phyloP scores from a whole-genome alignment of 139 green algal genomes.

The Coelastrella sp. region DNA sequence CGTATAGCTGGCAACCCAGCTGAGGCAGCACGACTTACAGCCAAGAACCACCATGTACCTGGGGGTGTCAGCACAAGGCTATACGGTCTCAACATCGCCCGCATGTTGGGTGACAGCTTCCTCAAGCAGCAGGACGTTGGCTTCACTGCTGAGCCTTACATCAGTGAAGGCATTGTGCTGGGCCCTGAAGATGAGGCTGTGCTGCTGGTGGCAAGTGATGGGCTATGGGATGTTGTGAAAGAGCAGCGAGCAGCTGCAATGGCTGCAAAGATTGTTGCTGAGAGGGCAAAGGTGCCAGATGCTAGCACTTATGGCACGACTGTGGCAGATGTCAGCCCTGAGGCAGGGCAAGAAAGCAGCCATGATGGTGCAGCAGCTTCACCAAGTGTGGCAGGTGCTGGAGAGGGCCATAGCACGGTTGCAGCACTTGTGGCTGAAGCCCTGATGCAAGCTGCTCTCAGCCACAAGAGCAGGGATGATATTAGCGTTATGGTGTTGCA shows the following conservation, averaged over 20 bases:
- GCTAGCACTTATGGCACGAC: not conserved
- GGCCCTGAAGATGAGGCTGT: slow-evolving; percentile 27
- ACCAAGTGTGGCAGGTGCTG: not conserved
- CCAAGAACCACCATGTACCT: slow-evolving; percentile 20
- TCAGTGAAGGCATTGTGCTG: slow-evolving; percentile 38
- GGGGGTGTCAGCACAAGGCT: not conserved
- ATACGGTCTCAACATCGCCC: slow-evolving; percentile 72
- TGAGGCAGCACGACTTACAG: slow-evolving; percentile 58
- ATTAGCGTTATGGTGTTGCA: slow-evolving; percentile 51
- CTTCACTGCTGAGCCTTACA: slow-evolving; percentile 66
- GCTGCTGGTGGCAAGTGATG: slow-evolving; percentile 65
- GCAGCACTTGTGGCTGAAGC: slow-evolving; percentile 34
- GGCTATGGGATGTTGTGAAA: slow-evolving; percentile 69
- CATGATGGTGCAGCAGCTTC: not conserved
- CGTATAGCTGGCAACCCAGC: slow-evolving; percentile 58
- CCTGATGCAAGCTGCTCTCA: slow-evolving; percentile 32
- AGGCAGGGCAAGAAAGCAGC: slow-evolving; percentile 28
- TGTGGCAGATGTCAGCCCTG: not conserved
- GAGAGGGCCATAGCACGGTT: not conserved
- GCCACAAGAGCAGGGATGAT: slow-evolving; percentile 45
- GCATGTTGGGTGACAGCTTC: slow-evolving; percentile 72
- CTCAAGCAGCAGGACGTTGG: slow-evolving; percentile 71
- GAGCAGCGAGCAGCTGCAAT: slow-evolving; percentile 46
- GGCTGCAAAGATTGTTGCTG: slow-evolving; percentile 17
- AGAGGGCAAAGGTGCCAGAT: not conserved